Evolutionary conservation across 2,329 filamentous ascomycete species (phyloP).

Genomic region (Gaeumannomyces sp.): DNA sequence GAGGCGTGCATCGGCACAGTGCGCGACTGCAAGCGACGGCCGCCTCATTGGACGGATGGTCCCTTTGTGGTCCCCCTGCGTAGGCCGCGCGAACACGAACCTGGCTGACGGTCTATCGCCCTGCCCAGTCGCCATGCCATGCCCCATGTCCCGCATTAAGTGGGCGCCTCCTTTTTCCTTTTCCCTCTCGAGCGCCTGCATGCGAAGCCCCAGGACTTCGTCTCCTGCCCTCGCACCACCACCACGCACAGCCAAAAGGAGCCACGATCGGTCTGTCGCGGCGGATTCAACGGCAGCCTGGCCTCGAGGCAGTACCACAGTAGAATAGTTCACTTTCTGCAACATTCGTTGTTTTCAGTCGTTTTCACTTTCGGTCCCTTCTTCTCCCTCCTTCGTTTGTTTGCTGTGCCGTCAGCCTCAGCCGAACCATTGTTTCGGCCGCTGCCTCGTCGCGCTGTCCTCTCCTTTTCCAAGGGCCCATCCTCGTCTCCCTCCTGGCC

Average conservation of each 20-base stretch:
- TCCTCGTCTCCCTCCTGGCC: neutral
- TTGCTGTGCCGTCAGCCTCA: neutral
- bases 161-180: no score
- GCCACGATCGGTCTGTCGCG: no score
- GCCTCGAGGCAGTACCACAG: neutral
- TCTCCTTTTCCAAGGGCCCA: neutral
- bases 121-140: no score
- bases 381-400: neutral
- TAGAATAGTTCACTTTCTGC: neutral
- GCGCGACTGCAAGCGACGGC: no score
- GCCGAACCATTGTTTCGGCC: neutral
- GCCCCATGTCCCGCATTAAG: no score
- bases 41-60: no score
- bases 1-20: neutral
- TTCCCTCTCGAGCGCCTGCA: no score
- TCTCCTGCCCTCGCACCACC: neutral
- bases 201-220: no score
- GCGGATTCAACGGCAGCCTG: neutral
- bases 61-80: no score
- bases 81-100: neutral
- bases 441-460: neutral
- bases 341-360: conserved; percentile 1
- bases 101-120: no score
- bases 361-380: neutral
- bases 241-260: neutral